These are phyloP conservation scores for Porphyra umbilicalis DNA, from an alignment of 31 red algal species.

Conservation along the genomic window DNA sequence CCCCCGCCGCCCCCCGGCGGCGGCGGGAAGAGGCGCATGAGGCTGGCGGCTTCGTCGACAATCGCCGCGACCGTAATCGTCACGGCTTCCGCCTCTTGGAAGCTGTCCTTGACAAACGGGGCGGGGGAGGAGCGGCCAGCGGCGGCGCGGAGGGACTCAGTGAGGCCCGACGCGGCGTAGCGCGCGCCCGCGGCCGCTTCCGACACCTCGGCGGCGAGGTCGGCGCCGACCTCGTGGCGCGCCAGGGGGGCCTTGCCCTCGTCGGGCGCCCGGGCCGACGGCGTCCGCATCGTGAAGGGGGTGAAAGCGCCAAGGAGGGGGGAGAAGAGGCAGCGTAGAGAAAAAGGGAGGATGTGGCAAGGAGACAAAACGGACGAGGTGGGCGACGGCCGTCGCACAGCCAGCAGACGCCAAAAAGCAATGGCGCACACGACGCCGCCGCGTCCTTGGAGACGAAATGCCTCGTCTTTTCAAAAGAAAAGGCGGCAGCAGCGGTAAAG, in stretches of 20 bases:
- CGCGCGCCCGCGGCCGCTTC: neutral
- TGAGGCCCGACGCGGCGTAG: constrained; percentile 26
- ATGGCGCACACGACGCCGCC: too few relatives aligned
- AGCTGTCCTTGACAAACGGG: constrained; percentile 14
- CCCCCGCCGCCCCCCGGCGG: neutral
- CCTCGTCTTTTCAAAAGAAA: too few relatives aligned
- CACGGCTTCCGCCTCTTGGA: constrained; percentile 49
- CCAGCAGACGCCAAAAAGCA: too few relatives aligned
- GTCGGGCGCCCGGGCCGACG: neutral
- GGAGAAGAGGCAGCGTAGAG: neutral
- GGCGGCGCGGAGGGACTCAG: constrained; percentile 15
- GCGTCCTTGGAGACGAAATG: too few relatives aligned
- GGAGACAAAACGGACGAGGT: too few relatives aligned
- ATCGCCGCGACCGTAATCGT: constrained; percentile 37
- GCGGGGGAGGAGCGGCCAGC: neutral
- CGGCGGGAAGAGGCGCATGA: constrained; percentile 9
- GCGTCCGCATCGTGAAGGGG: neutral
- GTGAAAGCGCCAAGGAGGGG: neutral
- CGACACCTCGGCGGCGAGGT: neutral
- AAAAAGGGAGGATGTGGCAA: neutral
- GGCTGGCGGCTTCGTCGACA: constrained; percentile 25
- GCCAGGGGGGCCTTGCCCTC: neutral
- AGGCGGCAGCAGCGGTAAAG: too few relatives aligned
- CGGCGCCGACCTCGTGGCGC: neutral
- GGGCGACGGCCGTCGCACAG: too few relatives aligned